Evolutionary conservation across 495 filamentous ascomycete genomes (phyloP).

Genomic region (Geoglossum glabrum): DNA sequence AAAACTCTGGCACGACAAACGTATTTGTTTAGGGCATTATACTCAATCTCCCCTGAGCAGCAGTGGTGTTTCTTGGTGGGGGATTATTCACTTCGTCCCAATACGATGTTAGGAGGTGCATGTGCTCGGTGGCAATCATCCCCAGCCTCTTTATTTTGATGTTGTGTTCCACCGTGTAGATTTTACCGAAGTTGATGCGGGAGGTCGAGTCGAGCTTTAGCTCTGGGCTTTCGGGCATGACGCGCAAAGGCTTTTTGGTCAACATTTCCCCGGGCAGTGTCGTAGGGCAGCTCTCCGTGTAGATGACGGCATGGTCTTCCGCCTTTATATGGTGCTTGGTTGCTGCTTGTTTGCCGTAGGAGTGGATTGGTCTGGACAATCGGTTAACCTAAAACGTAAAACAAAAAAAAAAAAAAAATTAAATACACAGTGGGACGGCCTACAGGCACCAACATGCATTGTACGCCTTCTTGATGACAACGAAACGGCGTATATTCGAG

Average conservation of each 20-base stretch:
- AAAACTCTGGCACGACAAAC: no score
- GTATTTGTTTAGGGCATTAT: no score
- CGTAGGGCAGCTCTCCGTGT: slow-evolving; percentile 14
- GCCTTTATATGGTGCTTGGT: slow-evolving; percentile 16
- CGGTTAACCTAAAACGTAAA: no score
- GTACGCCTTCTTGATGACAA: no score
- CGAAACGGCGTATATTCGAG: no score
- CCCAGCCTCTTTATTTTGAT: slow-evolving; percentile 24
- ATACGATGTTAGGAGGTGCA: no score
- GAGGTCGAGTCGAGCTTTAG: slow-evolving; percentile 21
- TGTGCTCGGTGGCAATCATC: slow-evolving; percentile 6
- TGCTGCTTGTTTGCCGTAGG: slow-evolving; percentile 20
- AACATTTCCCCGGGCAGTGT: slow-evolving; percentile 12
- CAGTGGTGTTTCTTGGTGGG: no score
- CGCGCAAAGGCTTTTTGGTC: slow-evolving; percentile 18
- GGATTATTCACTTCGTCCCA: no score
- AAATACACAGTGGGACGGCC: no score
- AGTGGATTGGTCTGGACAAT: not conserved
- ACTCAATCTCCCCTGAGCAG: no score
- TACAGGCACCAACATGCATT: no score
- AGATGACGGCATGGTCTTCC: slow-evolving; percentile 21
- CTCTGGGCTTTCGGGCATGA: slow-evolving; percentile 11
- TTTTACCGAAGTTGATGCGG: slow-evolving; percentile 26
- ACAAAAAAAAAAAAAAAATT: no score
- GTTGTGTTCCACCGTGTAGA: slow-evolving; percentile 29